Base-by-base conservation (phyloP, 495 filamentous ascomycete species). In the Gamarada debralockiae region DNA sequence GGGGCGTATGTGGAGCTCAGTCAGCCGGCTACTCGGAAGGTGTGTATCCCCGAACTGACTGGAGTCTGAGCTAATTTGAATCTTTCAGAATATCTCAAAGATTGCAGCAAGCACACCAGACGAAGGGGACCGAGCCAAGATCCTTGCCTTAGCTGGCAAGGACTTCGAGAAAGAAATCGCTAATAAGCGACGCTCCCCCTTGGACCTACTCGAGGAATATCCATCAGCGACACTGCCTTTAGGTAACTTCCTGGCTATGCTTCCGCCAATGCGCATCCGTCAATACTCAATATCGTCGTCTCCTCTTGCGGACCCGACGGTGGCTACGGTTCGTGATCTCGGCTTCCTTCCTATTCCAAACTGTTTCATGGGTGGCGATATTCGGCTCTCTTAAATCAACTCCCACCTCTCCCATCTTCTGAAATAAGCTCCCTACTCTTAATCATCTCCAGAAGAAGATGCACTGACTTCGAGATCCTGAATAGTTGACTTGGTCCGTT, bases 281-380 rank as follows among this genome's bases (percentile, higher is more conserved):
- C 84, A 88, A 63, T 92, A 91, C 65, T 86, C 80, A 33, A 89
- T 92, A 67, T 90, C 87, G 14, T 90, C 86, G 0, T 90, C 87
- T 0, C 87, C 87, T 0, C 73, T 83, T 2, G 74, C 47, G 61
- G 67, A 85, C 65, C 75, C 82, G 0, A 69, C 66, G 3, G 71
- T 73, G 55, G 81, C 78, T 20, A 83, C 80, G 0, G n/a, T n/a
- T n/a, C n/a, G n/a, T n/a, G n/a, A n/a, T n/a, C n/a, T n/a, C n/a
- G n/a, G n/a, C n/a, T n/a, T n/a, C n/a, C n/a, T n/a, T n/a, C n/a
- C n/a, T n/a, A n/a, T n/a, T n/a, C n/a, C n/a, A n/a, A n/a, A n/a
- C n/a, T n/a, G n/a, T n/a, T n/a, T n/a, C n/a, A n/a, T n/a, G n/a
- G n/a, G n/a, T n/a, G n/a, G n/a, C n/a, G n/a, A n/a, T n/a, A n/a